Evolutionary conservation across 2,329 filamentous ascomycete genomes (phyloP).

Genomic region (Penicillium sp.): DNA sequence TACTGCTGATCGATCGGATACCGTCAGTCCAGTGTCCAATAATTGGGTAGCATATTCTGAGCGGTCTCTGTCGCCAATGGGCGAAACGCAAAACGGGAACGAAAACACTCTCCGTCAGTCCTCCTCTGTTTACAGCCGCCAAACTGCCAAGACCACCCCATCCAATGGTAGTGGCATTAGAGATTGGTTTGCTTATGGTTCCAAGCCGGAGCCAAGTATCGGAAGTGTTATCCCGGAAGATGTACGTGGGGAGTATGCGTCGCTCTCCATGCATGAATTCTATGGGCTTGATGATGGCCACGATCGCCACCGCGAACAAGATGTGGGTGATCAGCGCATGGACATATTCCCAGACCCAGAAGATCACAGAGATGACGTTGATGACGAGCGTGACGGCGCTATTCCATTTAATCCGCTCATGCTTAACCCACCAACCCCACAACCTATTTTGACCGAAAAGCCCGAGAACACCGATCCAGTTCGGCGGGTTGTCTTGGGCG

Average conservation of each 20-base stretch:
- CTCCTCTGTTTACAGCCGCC: conserved; percentile 34
- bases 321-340: conserved; percentile 38
- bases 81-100: conserved; percentile 22
- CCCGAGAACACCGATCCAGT: conserved; percentile 24
- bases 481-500: conserved; percentile 33
- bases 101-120: conserved; percentile 28
- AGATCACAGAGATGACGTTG: conserved; percentile 26
- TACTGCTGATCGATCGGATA: conserved; percentile 30
- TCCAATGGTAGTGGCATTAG: conserved; percentile 29
- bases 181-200: conserved; percentile 36
- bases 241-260: conserved; percentile 38
- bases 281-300: conserved; percentile 34
- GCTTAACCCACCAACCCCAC: conserved; percentile 48
- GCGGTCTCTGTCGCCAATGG: conserved; percentile 30
- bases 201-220: conserved; percentile 29
- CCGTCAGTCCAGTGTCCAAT: conserved; percentile 38
- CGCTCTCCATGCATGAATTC: conserved; percentile 34
- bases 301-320: conserved; percentile 31
- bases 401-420: conserved; percentile 43
- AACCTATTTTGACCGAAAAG: conserved; percentile 27
- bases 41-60: conserved; percentile 45
- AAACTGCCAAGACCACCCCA: conserved; percentile 24
- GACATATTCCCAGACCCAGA: conserved; percentile 35
- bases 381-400: conserved; percentile 17
- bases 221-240: conserved; percentile 34